phyloP scores from a whole-genome alignment of 768 basidiomycete genomes.

The Rickenella mellea region DNA sequence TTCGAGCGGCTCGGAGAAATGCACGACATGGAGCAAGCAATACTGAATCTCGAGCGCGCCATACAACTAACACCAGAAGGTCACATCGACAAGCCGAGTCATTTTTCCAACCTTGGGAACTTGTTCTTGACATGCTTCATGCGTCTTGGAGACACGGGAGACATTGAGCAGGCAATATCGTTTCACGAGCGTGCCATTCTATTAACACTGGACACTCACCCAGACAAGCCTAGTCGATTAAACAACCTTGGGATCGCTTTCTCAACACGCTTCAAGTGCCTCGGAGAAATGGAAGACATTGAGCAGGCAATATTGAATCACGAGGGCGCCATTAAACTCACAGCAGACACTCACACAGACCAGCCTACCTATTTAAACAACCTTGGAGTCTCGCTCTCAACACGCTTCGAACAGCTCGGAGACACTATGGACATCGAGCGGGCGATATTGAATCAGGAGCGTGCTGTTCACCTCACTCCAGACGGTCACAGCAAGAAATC shows the following conservation, averaged over 20 bases:
- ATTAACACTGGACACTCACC: neutral
- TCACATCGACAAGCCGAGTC: conserved; percentile 3
- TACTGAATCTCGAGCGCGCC: neutral
- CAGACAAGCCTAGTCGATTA: neutral
- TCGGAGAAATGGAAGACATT: neutral
- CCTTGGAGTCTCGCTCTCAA: conserved; percentile 3
- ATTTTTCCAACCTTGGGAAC: conserved; percentile 1
- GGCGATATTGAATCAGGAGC: neutral
- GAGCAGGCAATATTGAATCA: neutral
- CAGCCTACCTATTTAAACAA: conserved; percentile 2
- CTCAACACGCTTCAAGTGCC: neutral
- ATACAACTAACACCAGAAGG: conserved; percentile 1
- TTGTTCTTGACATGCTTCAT: neutral
- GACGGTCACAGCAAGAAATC: conserved; percentile 1
- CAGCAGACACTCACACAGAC: conserved; percentile 6
- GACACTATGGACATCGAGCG: conserved; percentile 1
- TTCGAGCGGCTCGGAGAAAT: conserved; percentile 1
- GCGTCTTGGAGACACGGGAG: neutral
- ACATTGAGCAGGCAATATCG: neutral
- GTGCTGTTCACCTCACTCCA: neutral
- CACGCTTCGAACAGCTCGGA: conserved; percentile 6
- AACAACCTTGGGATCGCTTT: neutral
- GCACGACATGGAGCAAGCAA: conserved; percentile 1
- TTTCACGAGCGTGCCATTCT: neutral
- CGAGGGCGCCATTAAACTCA: conserved; percentile 4